Base-by-base conservation (phyloP, 2,329 filamentous ascomycete species). In the Ophiocordyceps camponoti-saundersi region DNA sequence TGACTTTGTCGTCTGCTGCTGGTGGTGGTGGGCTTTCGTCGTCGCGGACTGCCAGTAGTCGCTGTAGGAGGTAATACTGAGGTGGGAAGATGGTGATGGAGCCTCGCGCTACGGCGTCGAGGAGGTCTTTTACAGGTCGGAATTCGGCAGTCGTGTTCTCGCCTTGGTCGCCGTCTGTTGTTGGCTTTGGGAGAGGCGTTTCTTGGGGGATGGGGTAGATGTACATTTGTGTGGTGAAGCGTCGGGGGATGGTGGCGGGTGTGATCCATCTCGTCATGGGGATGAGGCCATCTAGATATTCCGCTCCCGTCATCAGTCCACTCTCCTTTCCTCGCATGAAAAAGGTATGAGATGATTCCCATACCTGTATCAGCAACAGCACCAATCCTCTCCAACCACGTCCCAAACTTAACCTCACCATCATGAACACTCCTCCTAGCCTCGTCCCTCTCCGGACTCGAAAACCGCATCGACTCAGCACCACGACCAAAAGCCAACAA, bases 221-320 rank as follows among this genome's bases (percentile, higher is more conserved):
- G 64, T 96, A 98, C 90, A 96, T 96, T 60, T 95, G 89, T 1
- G 90, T 95, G 0, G 85, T 86, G 65, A 93, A 98, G 43, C 92
- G 76, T 55, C 81, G 86, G 0, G 79, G 75, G 1, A 82, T 67
- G 50, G 75, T 78, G 0, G 69, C 63, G 0, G 90, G 90, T 2
- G 92, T 96, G 48, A 96, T 73, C 92, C 92, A 96, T 47, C 86
- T 77, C 0, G 89, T 95, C 58, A 94, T 95, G 0, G 89, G 87
- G 8, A 85, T 67, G 3, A 95, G 66, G 36, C 41, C 29, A 4
- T 46, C 45, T 46, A 36, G 3, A 6, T 30, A 18, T 8, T 15
- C 10, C n/a, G 15, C n/a, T n/a, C n/a, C n/a, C n/a, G n/a, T n/a
- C n/a, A 20, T 22, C 44, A 36, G n/a, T 6, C 18, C 6, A 29